phyloP scores from a whole-genome alignment of 495 filamentous ascomycete genomes.

The Daldinia loculata region DNA sequence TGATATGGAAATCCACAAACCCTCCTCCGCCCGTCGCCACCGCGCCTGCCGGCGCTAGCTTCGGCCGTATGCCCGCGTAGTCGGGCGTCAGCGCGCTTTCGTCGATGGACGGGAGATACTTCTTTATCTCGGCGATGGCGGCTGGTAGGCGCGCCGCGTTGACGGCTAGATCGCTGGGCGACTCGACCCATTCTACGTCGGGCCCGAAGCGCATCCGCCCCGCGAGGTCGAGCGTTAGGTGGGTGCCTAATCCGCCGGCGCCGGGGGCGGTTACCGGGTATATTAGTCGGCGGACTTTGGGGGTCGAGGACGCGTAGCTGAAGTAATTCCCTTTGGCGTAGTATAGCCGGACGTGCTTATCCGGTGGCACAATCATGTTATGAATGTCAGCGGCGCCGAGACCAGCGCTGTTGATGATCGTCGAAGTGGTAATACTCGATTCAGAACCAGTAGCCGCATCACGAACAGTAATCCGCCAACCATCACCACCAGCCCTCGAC shows the following conservation, averaged over 20 bases:
- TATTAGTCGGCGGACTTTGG: slow-evolving; percentile 76
- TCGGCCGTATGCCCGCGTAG: slow-evolving; percentile 92
- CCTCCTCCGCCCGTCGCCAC: slow-evolving; percentile 63
- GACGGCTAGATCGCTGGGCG: slow-evolving; percentile 51
- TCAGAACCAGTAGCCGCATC: slow-evolving; percentile 54
- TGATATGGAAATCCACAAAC: slow-evolving; percentile 87
- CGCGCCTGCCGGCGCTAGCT: slow-evolving; percentile 70
- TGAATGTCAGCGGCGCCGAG: slow-evolving; percentile 77
- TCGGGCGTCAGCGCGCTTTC: slow-evolving; percentile 74
- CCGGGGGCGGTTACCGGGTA: slow-evolving; percentile 88
- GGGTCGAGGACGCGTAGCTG: slow-evolving; percentile 73
- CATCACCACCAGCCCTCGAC: slow-evolving; percentile 51
- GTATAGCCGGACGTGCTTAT: slow-evolving; percentile 66
- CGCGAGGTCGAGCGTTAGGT: slow-evolving; percentile 88
- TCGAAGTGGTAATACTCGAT: slow-evolving; percentile 72
- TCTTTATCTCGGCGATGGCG: slow-evolving; percentile 76
- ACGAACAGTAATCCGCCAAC: slow-evolving; percentile 57
- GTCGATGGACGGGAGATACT: slow-evolving; percentile 80
- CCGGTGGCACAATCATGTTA: slow-evolving; percentile 79
- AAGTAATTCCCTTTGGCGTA: slow-evolving; percentile 98
- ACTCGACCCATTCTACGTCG: slow-evolving; percentile 90
- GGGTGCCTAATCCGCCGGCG: slow-evolving; percentile 86
- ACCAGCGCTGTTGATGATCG: slow-evolving; percentile 86
- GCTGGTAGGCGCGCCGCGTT: slow-evolving; percentile 66
- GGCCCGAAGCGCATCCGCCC: slow-evolving; percentile 92